Evolutionary conservation across 306 rosid species (phyloP), one percentile per base, ranked within the genome.

Genomic region (Leucaena leucocephala): DNA sequence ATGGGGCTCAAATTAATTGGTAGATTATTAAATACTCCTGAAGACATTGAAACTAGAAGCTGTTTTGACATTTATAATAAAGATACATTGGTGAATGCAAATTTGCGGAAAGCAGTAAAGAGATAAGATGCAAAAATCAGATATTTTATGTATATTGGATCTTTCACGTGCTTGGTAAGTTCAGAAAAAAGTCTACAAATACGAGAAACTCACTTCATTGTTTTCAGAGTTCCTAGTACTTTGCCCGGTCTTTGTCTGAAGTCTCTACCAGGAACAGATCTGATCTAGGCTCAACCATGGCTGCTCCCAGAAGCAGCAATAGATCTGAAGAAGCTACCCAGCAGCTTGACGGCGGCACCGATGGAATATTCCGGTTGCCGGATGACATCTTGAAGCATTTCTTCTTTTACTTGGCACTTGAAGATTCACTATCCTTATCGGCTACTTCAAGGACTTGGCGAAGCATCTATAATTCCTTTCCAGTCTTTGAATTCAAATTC

Each of bases 401-500:
- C 36, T 50, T 77, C 7, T 38, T 21, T 72, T 66, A 50, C 33
- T 11, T 67, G 55, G 44, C 81, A 2, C 2, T 39, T 1, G 62
- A 77, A 52, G 74, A 39, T 3, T 52, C 74, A 39, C 35, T 63
- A 21, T 27, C 43, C 0, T 14, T 49, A 10, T 48, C 64, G 0
- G 33, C 11, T 5, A 13, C 52, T 40, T 66, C 67, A 42, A 66
- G 52, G 67, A 77, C 67, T 13, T 66, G 80, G 80, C 42, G 0
- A 12, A 13, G 15, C 21, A 49, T 38, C 55, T 67, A 39, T 52
- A 67, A 49, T 5, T 50, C 66, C 3, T 44, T 77, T 33, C 74
- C 66, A 39, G 15, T 65, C 54, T 22, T 19, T 7, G 2, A 4
- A 8, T 66, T 66, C 21, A 5, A 39, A 27, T 50, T 38, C 17